These are phyloP conservation scores for Pinguiococcus pyrenoidosus DNA, from an alignment of 108 stramenopile species.

Conservation along the genomic window DNA sequence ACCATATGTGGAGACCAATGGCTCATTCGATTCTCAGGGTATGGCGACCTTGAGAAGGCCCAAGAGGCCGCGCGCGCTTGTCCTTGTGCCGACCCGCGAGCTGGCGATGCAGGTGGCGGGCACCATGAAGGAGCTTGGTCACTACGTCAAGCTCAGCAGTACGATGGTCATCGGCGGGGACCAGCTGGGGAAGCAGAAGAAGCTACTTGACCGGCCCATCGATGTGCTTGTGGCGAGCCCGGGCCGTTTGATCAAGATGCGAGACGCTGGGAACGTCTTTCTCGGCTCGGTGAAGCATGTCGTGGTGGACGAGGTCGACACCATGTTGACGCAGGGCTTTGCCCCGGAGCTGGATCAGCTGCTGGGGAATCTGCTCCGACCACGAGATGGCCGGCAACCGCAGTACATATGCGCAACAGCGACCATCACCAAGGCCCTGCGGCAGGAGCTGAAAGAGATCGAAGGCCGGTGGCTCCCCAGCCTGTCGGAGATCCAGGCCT, in stretches of 20 bases:
- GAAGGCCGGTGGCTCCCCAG: no score
- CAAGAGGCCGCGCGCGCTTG: constrained; percentile 67
- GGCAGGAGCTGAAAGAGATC: no score
- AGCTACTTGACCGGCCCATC: neutral
- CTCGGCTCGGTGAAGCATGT: constrained; percentile 46
- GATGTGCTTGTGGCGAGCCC: neutral
- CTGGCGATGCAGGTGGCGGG: constrained; percentile 66
- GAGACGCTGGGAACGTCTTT: constrained; percentile 63
- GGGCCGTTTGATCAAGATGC: neutral
- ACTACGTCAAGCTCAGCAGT: constrained; percentile 61
- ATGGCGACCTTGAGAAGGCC: constrained; percentile 11
- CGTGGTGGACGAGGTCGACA: constrained; percentile 95
- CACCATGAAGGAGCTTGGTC: constrained; percentile 66
- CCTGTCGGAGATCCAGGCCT: no score
- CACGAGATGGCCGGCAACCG: no score
- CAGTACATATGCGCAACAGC: no score
- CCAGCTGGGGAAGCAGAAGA: constrained; percentile 66
- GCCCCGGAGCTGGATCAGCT: constrained; percentile 65
- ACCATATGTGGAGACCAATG: neutral
- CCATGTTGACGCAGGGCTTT: constrained; percentile 93
- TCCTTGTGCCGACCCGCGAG: constrained; percentile 86
- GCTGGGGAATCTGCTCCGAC: constrained; percentile 61
- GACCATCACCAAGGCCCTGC: no score
- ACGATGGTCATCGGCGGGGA: constrained; percentile 72
- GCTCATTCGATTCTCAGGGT: neutral